phyloP scores from a whole-genome alignment of 305 asterid species.

The Rubia peregrina region DNA sequence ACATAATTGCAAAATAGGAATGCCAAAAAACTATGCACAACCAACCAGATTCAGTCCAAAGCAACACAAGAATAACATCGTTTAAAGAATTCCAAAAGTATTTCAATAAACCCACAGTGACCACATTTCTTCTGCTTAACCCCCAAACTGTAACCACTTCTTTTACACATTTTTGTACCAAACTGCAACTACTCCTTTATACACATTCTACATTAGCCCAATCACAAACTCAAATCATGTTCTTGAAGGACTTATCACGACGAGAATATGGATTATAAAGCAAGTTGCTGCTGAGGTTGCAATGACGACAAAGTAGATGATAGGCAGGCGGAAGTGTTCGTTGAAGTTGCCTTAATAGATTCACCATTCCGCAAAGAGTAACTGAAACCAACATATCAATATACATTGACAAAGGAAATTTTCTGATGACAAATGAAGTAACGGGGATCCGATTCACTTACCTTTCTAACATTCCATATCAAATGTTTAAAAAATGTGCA shows the following conservation, averaged over 20 bases:
- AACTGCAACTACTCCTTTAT: no score
- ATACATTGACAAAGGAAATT: background rate
- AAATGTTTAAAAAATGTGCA: no score
- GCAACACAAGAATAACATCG: no score
- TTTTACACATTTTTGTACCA: no score
- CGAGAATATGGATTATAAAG: constrained; percentile 67
- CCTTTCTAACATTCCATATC: constrained; percentile 88
- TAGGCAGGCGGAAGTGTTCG: constrained; percentile 76
- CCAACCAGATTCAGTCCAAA: no score
- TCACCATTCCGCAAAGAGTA: constrained; percentile 51
- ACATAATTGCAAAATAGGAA: no score
- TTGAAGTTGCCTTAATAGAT: constrained; percentile 69
- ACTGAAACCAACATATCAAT: background rate
- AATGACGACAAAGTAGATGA: constrained; percentile 80
- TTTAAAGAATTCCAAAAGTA: no score
- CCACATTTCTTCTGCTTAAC: constrained; percentile 12
- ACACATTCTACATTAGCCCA: constrained; percentile 34
- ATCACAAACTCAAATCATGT: constrained; percentile 6
- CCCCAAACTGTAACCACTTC: constrained; percentile 12
- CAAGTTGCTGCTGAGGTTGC: constrained; percentile 87
- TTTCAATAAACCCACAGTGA: constrained; percentile 12
- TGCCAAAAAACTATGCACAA: no score
- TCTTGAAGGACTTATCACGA: constrained; percentile 21
- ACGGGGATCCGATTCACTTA: constrained; percentile 15
- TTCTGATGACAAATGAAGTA: background rate